A percentile compares a stretch with the other conserved stretches of the same genome.
These are phyloP conservation scores for Amphichorda felina DNA, from an alignment of 2,329 filamentous ascomycete species.

Conservation along the genomic window DNA sequence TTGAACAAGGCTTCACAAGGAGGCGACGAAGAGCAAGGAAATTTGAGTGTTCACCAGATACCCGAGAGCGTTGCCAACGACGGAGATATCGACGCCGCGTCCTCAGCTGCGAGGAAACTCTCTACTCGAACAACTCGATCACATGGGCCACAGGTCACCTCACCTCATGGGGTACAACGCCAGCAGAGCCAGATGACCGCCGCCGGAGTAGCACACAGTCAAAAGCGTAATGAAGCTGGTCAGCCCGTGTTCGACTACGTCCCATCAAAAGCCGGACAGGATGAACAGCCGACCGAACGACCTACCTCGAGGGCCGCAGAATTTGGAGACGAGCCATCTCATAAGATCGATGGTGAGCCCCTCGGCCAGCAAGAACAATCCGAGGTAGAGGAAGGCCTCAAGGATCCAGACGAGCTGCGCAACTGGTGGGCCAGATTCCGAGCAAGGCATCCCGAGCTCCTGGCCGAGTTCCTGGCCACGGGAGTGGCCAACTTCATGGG, in stretches of 20 bases:
- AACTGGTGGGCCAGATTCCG: conserved; percentile 12
- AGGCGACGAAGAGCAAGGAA: background rate
- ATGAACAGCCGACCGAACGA: background rate
- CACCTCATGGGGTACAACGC: background rate
- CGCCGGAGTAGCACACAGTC: conserved; percentile 2
- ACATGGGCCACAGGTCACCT: background rate
- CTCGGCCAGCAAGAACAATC: conserved; percentile 6
- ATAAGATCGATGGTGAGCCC: conserved; percentile 8
- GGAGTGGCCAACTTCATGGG: conserved; percentile 9
- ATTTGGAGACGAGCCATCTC: conserved; percentile 1
- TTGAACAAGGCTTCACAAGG: background rate
- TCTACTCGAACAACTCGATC: too few species aligned
- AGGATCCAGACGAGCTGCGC: conserved; percentile 7
- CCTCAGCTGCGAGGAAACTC: too few species aligned
- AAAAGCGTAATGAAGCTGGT: conserved; percentile 4
- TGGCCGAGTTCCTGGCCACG: conserved; percentile 10
- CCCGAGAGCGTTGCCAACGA: background rate
- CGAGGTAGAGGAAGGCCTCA: conserved; percentile 6
- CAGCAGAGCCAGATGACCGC: conserved; percentile 1
- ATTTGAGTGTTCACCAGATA: background rate
- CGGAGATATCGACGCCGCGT: background rate
- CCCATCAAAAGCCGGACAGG: background rate
- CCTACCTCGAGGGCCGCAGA: background rate
- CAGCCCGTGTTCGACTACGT: conserved; percentile 5
- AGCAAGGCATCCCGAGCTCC: conserved; percentile 9